Conservation (phyloP, 208 protist genomes). For the Trypanosomatidae sp. region DNA sequence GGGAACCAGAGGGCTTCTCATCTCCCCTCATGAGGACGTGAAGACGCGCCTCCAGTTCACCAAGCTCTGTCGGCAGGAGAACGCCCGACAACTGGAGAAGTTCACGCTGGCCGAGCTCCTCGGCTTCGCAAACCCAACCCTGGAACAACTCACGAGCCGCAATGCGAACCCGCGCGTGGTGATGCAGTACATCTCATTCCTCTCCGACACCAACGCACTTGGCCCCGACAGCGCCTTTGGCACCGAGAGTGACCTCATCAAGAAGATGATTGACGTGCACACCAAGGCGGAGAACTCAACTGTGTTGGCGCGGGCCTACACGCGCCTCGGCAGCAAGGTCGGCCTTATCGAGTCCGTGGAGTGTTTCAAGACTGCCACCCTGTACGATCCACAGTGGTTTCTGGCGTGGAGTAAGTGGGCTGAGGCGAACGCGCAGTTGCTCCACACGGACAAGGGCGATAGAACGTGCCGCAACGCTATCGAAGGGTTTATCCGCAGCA, state of each 20-base stretch:
- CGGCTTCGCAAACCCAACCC: slow-evolving; percentile 54
- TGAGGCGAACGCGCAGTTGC: slow-evolving; percentile 64
- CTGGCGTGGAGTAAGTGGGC: slow-evolving; percentile 86
- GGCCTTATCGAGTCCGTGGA: slow-evolving; percentile 58
- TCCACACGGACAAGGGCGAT: slow-evolving; percentile 43
- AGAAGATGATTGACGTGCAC: slow-evolving; percentile 86
- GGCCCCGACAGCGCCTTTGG: slow-evolving; percentile 58
- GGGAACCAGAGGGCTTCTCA: slow-evolving; percentile 92
- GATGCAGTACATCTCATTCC: slow-evolving; percentile 85
- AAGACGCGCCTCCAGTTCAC: slow-evolving; percentile 98
- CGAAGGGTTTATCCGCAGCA: slow-evolving; percentile 85
- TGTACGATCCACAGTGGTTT: slow-evolving; percentile 85
- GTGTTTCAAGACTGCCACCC: slow-evolving; percentile 76
- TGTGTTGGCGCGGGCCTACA: slow-evolving; percentile 70
- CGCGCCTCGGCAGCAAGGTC: slow-evolving; percentile 65
- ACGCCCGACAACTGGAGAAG: slow-evolving; percentile 68
- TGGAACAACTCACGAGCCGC: slow-evolving; percentile 71
- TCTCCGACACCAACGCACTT: slow-evolving; percentile 64
- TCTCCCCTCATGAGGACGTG: slow-evolving; percentile 91
- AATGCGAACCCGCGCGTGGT: slow-evolving; percentile 76
- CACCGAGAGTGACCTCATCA: slow-evolving; percentile 73
- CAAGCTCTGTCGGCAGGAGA: slow-evolving; percentile 90
- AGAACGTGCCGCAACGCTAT: slow-evolving; percentile 71
- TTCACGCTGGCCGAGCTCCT: slow-evolving; percentile 81
- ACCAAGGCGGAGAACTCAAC: slow-evolving; percentile 68